These are phyloP conservation scores for Pichia sporocuriosa DNA, from an alignment of 805 yeast species.

Conservation along the genomic window DNA sequence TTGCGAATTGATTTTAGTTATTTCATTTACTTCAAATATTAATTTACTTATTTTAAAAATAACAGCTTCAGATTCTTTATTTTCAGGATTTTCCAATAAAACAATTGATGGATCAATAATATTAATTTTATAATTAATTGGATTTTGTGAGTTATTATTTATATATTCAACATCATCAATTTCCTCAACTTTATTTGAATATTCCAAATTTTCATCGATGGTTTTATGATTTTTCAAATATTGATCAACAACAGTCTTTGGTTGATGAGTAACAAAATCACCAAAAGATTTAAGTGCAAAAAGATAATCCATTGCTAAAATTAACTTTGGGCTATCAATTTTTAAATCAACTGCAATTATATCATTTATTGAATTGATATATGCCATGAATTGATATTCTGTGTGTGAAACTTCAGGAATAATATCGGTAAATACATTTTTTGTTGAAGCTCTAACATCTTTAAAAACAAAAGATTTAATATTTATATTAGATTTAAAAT, in stretches of 20 bases:
- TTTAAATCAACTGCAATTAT: slow-evolving; percentile 43
- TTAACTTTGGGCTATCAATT: slow-evolving; percentile 72
- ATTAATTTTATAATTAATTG: slow-evolving; percentile 54
- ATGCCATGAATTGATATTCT: slow-evolving; percentile 65
- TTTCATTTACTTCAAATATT: slow-evolving; percentile 59
- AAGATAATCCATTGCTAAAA: slow-evolving; percentile 80
- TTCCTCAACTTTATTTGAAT: slow-evolving; percentile 14
- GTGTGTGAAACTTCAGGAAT: slow-evolving; percentile 63
- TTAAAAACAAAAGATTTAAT: slow-evolving; percentile 69
- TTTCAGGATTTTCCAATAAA: slow-evolving; percentile 72
- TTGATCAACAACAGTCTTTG: slow-evolving; percentile 21
- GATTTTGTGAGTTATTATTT: background rate
- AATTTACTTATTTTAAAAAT: slow-evolving; percentile 84
- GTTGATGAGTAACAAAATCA: slow-evolving; percentile 36
- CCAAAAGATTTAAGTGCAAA: slow-evolving; percentile 64
- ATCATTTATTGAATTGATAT: slow-evolving; percentile 38
- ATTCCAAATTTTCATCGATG: slow-evolving; percentile 1
- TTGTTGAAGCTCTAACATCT: slow-evolving; percentile 58
- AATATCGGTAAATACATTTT: slow-evolving; percentile 70
- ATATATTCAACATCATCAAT: slow-evolving; percentile 5
- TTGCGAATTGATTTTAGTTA: slow-evolving; percentile 58
- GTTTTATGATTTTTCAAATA: background rate
- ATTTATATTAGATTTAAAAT: slow-evolving; percentile 52
- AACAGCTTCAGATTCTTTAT: slow-evolving; percentile 70
- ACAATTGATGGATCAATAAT: slow-evolving; percentile 72